Base-by-base conservation (phyloP, 2,329 filamentous ascomycete genomes). In the Calonectria henricotiae region DNA sequence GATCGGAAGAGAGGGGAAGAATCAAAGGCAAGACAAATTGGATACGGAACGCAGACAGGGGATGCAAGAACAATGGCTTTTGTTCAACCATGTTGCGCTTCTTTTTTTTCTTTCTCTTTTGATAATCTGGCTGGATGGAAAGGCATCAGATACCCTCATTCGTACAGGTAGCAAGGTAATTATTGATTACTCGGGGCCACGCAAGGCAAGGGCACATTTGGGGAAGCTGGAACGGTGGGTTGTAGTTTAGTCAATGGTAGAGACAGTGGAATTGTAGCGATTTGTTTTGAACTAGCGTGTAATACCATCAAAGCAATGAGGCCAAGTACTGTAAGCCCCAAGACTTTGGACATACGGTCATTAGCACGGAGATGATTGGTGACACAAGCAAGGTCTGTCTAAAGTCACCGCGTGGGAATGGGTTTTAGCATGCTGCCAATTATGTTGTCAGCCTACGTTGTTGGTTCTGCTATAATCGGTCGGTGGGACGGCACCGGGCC, bases 81-180 rank as follows among this genome's bases (percentile, higher is more conserved):
- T 64, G 62, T 32, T 67, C 23, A n/a, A 32, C 23, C 62, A 58
- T 66, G 63, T 27, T 63, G 47, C 39, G 39, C 64, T 32, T 47
- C 46, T 65, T 62, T 43, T 47, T 32, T 55, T 55, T 65, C 61
- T 46, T 46, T 72, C 43, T 74, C 27, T 30, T 71, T 71, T 76
- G 70, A 69, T 72, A 72, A 73, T 72, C 66, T 74, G 68, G 74
- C 62, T 73, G 71, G 71, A 73, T 71, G 76, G 71, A 67, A 75
- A 70, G 71, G 75, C 76, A 79, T 76, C 72, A 76, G 76, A 79
- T 79, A 79, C 77, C 77, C 77, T 76, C 72, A 68, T 72, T 73
- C 71, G 72, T 75, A 68, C 62, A 70, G 61, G 60, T 58, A 78
- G 72, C 71, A 70, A 74, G 69, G 58, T 69, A 64, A 70, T 72